Evolutionary conservation across 2,329 filamentous ascomycete species (phyloP).

Genomic region (Aspergillus sojae): DNA sequence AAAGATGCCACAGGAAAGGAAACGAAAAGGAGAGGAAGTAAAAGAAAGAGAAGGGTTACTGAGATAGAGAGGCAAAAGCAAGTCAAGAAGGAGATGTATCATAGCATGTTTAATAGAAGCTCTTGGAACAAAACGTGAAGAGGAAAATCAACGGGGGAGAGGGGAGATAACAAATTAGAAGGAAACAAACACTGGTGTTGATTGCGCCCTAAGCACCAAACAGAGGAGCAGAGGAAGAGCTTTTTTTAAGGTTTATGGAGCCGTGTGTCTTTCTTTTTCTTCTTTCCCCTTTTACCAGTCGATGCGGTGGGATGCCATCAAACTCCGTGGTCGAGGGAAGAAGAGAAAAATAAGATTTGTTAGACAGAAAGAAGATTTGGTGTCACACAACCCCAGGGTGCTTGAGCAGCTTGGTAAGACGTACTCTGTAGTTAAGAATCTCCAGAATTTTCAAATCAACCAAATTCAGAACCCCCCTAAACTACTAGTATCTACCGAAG

Average conservation of each 20-base stretch:
- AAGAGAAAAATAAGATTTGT: neutral
- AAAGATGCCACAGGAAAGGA: neutral
- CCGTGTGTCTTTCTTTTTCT: neutral
- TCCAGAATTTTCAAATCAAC: neutral
- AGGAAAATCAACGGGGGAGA: neutral
- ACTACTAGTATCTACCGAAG: neutral
- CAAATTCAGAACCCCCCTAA: neutral
- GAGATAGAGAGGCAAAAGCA: neutral
- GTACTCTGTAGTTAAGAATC: neutral
- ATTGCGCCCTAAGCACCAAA: neutral
- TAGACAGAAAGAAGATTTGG: neutral
- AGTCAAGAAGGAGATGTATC: neutral
- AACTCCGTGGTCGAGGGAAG: neutral
- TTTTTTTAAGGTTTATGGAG: neutral
- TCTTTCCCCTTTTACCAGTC: neutral
- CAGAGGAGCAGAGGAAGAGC: neutral
- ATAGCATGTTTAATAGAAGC: neutral
- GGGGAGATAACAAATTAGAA: neutral
- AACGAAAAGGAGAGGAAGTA: neutral
- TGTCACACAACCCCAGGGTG: neutral
- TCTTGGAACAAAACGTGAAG: neutral
- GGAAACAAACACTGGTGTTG: neutral
- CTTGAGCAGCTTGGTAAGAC: neutral
- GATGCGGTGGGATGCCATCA: neutral
- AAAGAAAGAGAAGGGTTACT: neutral